Base-by-base conservation (phyloP, 176 grass and related monocot species). In the Pontederia paniculata region DNA sequence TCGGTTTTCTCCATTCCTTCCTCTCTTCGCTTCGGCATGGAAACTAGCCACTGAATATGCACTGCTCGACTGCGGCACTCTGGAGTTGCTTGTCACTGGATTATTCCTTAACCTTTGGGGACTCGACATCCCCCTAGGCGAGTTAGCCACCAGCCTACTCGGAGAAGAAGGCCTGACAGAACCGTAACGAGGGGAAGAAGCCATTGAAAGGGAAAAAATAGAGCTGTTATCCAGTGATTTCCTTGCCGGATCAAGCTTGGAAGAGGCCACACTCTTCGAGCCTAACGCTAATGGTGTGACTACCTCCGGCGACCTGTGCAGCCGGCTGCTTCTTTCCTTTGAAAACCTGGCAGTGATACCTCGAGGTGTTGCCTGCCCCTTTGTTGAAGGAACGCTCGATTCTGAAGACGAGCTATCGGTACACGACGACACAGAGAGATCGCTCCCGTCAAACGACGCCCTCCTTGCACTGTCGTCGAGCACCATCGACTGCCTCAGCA, bases 371-470 rank as follows among this genome's bases (percentile, higher is more conserved):
- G 56, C 14, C 15, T 11, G n/a, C 12, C 16, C 12, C 18, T 37
- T 21, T 53, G 65, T 23, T 43, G 65, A 16, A 20, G 9, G 65
- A 68, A 8, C 16, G 12, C 1, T 21, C 48, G 15, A 17, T 12
- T 74, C 65, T 13, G 54, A 58, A 48, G 53, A 70, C 21, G 44
- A 15, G 43, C 54, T 70, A 25, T 49, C 67, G 41, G 53, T 70
- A 20, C 48, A 14, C 1, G 54, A 42, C 9, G 64, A 28, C 42
- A 58, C 41, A 45, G 42, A 69, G 17, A 69, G n/a, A 16, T 70
- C 67, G 2, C 42, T 21, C 9, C 43, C 53, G 28, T 70, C 53
- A 47, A 70, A 70, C 3, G 67, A 70, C 16, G 54, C 54, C 43
- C 67, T 56, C 41, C 67, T 70, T 19, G 44, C 12, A 42, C 43